Conservation (phyloP, 2,329 filamentous ascomycete genomes). For the Phialocephala subalpina region DNA sequence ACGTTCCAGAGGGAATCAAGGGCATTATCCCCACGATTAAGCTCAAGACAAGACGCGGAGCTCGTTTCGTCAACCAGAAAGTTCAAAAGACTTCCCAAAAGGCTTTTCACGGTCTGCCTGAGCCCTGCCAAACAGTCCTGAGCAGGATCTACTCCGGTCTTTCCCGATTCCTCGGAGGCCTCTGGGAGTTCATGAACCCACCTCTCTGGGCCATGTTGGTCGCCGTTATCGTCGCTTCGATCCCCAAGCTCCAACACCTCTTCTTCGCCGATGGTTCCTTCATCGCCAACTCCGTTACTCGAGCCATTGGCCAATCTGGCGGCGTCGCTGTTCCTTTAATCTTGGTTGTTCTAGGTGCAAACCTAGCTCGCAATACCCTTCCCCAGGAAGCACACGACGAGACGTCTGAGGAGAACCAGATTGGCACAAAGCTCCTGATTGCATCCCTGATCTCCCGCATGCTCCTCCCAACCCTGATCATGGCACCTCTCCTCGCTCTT, state of each 20-base stretch:
- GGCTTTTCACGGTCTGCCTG: constrained; percentile 58
- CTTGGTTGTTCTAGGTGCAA: constrained; percentile 92
- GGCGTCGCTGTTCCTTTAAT: constrained; percentile 95
- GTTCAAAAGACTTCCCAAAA: constrained; percentile 34
- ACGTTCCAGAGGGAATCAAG: constrained; percentile 49
- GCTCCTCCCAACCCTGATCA: constrained; percentile 89
- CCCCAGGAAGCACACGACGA: constrained; percentile 65
- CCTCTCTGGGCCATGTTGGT: constrained; percentile 96
- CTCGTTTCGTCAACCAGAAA: constrained; percentile 24
- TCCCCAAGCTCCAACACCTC: constrained; percentile 80
- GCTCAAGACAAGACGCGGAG: constrained; percentile 41
- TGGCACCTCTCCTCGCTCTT: constrained; percentile 88
- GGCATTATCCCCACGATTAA: constrained; percentile 51
- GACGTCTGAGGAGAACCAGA: constrained; percentile 74
- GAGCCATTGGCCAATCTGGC: constrained; percentile 84
- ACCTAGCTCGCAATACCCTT: constrained; percentile 90
- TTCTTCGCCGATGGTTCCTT: constrained; percentile 94
- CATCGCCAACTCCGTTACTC: constrained; percentile 90
- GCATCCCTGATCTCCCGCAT: constrained; percentile 89
- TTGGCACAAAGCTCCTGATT: constrained; percentile 80
- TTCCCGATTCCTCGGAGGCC: constrained; percentile 66
- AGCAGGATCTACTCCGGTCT: constrained; percentile 50
- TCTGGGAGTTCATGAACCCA: constrained; percentile 98
- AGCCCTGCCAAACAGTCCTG: constrained; percentile 58
- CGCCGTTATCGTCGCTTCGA: constrained; percentile 89